Evolutionary conservation across 192 early-diverging fungal genomes (phyloP), one percentile per base, ranked within the genome.

Genomic region (Obelidium mucronatum): DNA sequence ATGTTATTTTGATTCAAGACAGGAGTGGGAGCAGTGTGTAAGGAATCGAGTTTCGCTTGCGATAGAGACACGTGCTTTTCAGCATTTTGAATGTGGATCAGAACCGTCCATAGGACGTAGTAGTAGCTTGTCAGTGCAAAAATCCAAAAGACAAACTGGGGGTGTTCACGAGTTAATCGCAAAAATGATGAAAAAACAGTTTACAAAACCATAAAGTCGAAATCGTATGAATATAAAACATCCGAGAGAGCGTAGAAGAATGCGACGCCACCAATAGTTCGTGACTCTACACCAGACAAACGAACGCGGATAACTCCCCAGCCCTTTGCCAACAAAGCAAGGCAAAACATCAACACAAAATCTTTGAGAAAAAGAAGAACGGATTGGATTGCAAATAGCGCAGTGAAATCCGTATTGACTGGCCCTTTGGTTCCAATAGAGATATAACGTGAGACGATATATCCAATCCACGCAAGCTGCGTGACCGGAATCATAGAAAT

Each of bases 41-140:
- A n/a, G 15, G 63, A 65, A 19, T 65, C 63, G 6, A 65, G 15
- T 35, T 65, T 65, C 34, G 37, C 35, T 40, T 65, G 24, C 8
- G 39, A 15, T 1, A 39, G 19, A 35, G 63, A 22, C 34, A 33
- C 19, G 37, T 65, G 39, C 26, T 65, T 65, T 33, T 37, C 37
- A 11, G 35, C 19, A 37, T 65, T 65, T 17, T 65, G 63, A n/a
- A 65, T 39, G 26, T 65, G 63, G 6, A 65, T 39, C 8, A 22
- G 11, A 17, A 35, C 26, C 15, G 63, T 36, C 63, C 63, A 65
- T 30, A 65, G 26, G 17, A 65, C 33, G 63, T 65, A 65, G 63
- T 65, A 65, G 39, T 37, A 65, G 1, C 17, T 35, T 33, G 63
- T 24, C 17, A 65, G 31, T 2, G 28, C 35, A 65, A 65, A 65